Conservation (phyloP, 371 early-diverging fungal genomes). For the Mucor piriformis region DNA sequence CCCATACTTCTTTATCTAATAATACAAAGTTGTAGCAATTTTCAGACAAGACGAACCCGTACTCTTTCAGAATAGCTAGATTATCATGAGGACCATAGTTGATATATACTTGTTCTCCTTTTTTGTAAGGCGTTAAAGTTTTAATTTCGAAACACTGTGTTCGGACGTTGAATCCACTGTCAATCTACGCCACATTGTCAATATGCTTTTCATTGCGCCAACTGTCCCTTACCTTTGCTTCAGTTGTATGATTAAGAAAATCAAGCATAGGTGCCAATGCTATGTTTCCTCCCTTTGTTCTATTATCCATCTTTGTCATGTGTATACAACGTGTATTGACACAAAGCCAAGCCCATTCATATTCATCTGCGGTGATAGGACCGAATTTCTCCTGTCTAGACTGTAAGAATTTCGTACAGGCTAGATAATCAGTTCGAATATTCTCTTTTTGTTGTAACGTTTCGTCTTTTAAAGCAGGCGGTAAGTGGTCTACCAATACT, state of each 20-base stretch:
- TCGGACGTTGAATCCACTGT: constrained; percentile 53
- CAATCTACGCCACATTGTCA: constrained; percentile 35
- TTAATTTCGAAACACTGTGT: constrained; percentile 60
- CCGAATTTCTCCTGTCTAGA: constrained; percentile 11
- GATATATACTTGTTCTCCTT: constrained; percentile 62
- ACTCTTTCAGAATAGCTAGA: constrained; percentile 60
- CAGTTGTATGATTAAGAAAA: constrained; percentile 64
- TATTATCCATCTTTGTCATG: constrained; percentile 48
- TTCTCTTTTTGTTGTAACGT: constrained; percentile 50
- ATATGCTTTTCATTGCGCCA: too few relatives aligned
- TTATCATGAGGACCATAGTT: constrained; percentile 68
- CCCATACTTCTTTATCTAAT: constrained; percentile 54
- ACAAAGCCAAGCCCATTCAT: constrained; percentile 68
- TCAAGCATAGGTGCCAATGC: constrained; percentile 66
- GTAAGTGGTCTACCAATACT: constrained; percentile 41
- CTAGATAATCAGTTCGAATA: constrained; percentile 48
- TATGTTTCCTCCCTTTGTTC: constrained; percentile 49
- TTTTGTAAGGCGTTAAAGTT: constrained; percentile 56
- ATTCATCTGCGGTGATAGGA: constrained; percentile 31
- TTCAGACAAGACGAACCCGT: constrained; percentile 57
- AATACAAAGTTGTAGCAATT: constrained; percentile 57
- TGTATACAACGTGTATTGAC: constrained; percentile 69
- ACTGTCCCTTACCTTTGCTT: constrained; percentile 57
- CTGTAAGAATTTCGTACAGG: constrained; percentile 42
- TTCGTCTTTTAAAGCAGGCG: constrained; percentile 48